Evolutionary conservation across 768 basidiomycete genomes (phyloP), one percentile per base, ranked within the genome.

Genomic region (Postia placenta): DNA sequence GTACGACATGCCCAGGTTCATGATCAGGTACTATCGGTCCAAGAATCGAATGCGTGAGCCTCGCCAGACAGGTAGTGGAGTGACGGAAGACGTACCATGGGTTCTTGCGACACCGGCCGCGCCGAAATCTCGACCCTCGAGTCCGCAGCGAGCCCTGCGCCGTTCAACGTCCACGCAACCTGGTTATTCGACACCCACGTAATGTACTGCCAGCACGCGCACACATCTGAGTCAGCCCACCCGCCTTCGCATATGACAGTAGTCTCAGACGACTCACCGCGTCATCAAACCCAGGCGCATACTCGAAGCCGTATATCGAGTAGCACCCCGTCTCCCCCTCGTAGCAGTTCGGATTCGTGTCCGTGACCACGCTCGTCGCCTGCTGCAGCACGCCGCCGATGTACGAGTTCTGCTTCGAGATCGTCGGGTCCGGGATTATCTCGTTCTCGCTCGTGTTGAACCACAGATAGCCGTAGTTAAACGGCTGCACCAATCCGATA

Each of bases 1-100:
- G 46, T 71, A 67, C 3, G 90, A 92, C 67, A 95, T 82, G 46
- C 91, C 93, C 59, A 93, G 69, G 64, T 94, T 93, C 60, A 78
- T 70, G 55, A 96, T 83, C 59, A 96, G 70, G 57, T 92, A 92
- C 89, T 91, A 56, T 1, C 11, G 9, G 24, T 12, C 11, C 19
- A 20, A 25, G 23, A 20, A 26, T n/a, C 19, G 22, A 11, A n/a
- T 17, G 23, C 14, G 9, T 5, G 33, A 15, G 19, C 14, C 23
- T 26, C 5, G 48, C 25, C 23, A 19, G 40, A 23, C 7, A n/a
- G 3, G 27, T 25, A 15, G 27, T 24, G 20, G 17, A 28, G 40
- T n/a, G 9, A 24, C 26, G 26, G 5, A 24, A 11, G 5, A 55
- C 78, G 41, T 55, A 89, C 87, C 89, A 93, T 88, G 20, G 92